Conservation (phyloP, 2,329 filamentous ascomycete species). For the Westerdykella aurantiaca region DNA sequence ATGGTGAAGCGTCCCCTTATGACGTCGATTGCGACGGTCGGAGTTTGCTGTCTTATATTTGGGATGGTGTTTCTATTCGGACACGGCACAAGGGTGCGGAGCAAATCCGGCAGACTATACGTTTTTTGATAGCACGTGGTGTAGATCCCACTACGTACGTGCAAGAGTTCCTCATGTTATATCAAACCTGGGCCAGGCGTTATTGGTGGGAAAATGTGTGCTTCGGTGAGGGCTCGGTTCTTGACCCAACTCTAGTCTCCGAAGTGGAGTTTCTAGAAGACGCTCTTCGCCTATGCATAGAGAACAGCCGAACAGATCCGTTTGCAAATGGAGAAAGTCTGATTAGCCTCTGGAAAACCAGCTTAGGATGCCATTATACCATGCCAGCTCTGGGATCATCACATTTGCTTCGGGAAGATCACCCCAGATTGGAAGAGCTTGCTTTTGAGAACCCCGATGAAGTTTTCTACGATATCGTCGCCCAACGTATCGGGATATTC, state of each 20-base stretch:
- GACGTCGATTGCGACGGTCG: conserved; percentile 2
- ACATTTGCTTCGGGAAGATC: conserved; percentile 4
- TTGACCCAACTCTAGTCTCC: neutral
- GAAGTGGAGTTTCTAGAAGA: neutral
- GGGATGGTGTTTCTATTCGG: neutral
- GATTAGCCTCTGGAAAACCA: conserved; percentile 1
- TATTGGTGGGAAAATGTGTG: neutral
- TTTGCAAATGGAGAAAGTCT: conserved; percentile 1
- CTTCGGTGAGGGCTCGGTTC: too few relatives aligned
- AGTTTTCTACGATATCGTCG: conserved; percentile 3
- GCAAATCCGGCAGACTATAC: neutral
- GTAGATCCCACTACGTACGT: conserved; percentile 3
- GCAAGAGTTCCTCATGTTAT: neutral
- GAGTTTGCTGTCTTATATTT: neutral
- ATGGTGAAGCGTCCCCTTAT: conserved; percentile 4
- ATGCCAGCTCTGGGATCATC: conserved; percentile 1
- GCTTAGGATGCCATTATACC: neutral
- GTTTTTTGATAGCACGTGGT: conserved; percentile 2
- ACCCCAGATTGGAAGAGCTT: conserved; percentile 2
- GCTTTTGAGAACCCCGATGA: conserved; percentile 5
- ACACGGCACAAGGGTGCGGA: neutral
- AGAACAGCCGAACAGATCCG: conserved; percentile 1
- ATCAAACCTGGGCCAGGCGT: neutral
- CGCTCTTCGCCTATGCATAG: conserved; percentile 1
- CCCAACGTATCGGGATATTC: neutral